A percentile compares a stretch with the other conserved stretches of the same genome.
Conservation (phyloP, 805 yeast species). For the Kuraishia molischiana region DNA sequence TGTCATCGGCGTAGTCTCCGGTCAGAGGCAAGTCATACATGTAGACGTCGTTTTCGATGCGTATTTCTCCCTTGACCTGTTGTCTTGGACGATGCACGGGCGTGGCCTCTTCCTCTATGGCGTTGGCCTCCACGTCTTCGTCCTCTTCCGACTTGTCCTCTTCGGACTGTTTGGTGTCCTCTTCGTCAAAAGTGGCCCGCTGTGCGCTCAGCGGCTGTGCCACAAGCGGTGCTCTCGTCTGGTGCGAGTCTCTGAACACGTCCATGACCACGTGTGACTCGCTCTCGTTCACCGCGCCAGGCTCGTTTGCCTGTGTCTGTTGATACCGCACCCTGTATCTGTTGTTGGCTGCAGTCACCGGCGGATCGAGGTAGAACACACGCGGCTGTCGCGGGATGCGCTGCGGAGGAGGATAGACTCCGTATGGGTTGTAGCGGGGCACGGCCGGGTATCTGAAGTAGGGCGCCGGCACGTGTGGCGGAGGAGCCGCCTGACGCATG, state of each 20-base stretch:
- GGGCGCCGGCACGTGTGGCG: background rate
- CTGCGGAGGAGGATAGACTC: background rate
- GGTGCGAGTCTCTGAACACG: slow-evolving; percentile 1
- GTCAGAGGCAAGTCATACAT: slow-evolving; percentile 1
- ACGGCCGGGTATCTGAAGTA: background rate
- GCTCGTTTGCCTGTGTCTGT: background rate
- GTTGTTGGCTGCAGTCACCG: background rate
- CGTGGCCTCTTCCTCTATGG: slow-evolving; percentile 4
- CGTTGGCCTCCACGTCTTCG: slow-evolving; percentile 3
- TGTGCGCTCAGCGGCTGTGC: slow-evolving; percentile 4
- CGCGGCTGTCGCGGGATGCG: background rate
- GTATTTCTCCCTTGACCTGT: slow-evolving; percentile 2
- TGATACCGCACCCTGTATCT: background rate
- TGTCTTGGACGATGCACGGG: background rate
- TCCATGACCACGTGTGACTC: slow-evolving; percentile 2
- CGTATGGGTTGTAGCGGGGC: background rate
- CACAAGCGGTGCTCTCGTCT: slow-evolving; percentile 1
- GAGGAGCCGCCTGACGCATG: background rate
- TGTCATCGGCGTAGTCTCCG: background rate
- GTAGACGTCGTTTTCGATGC: slow-evolving; percentile 3
- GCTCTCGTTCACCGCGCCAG: background rate
- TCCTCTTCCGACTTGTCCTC: background rate
- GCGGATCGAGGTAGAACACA: background rate
- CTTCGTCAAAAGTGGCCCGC: slow-evolving; percentile 1
- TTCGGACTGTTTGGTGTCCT: background rate